Evolutionary conservation across 192 early-diverging fungal genomes (phyloP), one percentile per base, ranked within the genome.

Genomic region (Coemansia sp.): DNA sequence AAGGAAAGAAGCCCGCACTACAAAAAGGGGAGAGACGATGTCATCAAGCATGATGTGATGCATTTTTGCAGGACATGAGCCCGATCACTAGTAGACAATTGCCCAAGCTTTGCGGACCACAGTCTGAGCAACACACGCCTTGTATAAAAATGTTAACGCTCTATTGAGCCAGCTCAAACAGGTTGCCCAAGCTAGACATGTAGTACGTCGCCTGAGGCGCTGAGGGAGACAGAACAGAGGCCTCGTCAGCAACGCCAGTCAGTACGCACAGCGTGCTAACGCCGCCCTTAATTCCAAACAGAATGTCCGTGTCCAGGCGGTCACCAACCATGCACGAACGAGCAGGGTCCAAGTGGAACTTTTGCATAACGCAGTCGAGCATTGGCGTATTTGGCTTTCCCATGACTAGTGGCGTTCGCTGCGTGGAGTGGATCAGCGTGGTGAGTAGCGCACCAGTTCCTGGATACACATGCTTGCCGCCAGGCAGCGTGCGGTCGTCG

Each of bases 271-370:
- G 78, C 0, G 97, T 99, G 52, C 83, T 86, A 34, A 95, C 73
- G n/a, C 90, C 89, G 65, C 95, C 95, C 18, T 87, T 70, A 55
- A 89, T 88, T 37, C 97, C 97, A 82, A 99, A 99, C 34, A 87
- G 87, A 68, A 99, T 95, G 77, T 99, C 97, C 3, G 97, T 99
- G 75, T 97, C 92, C 40, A 98, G 81, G 29, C 95, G 85, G 73
- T 99, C 97, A 27, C 97, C 97, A 44, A 99, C 90, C 97, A 99
- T 99, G 78, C 92, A 95, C 5, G 95, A 95, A 49, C 90, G 82
- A 11, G 76, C 55, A 1, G 86, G 89, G 62, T 98, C 90, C 4
- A 98, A 84, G 53, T 90, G 84, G 69, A 88, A 90, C 86, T 91
- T 90, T 39, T 89, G 82, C 49, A 94, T 80, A 61, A 99, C 96